Percentiles rank a stretch among this genome's conserved stretches.
phyloP scores from a whole-genome alignment of 1,139 yeast species.

The Wickerhamiella pararugosa region DNA sequence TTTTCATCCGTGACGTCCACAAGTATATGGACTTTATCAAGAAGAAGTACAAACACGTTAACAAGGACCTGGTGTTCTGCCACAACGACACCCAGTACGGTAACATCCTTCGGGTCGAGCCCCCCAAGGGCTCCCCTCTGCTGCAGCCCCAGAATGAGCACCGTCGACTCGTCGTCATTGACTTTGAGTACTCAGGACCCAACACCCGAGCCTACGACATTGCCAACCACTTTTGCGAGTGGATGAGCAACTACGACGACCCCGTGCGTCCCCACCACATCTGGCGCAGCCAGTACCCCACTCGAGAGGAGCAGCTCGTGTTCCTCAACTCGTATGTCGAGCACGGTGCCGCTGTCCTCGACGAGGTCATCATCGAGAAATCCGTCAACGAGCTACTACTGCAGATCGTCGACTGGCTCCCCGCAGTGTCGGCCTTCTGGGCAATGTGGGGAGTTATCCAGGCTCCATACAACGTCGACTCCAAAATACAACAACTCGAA shows the following conservation, averaged over 20 bases:
- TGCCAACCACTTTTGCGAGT: slow-evolving; percentile 79
- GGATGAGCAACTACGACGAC: slow-evolving; percentile 91
- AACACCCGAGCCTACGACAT: slow-evolving; percentile 82
- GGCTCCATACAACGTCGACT: slow-evolving; percentile 23
- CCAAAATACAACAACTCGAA: background rate
- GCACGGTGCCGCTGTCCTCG: slow-evolving; percentile 25
- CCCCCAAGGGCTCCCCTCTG: slow-evolving; percentile 30
- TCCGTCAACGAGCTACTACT: slow-evolving; percentile 47
- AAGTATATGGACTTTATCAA: slow-evolving; percentile 51
- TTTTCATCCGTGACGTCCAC: slow-evolving; percentile 34
- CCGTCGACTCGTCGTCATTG: slow-evolving; percentile 75
- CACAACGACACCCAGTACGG: slow-evolving; percentile 97
- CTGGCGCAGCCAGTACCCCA: slow-evolving; percentile 47
- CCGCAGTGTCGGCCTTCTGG: slow-evolving; percentile 72
- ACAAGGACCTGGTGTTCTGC: slow-evolving; percentile 53
- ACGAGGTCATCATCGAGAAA: slow-evolving; percentile 29
- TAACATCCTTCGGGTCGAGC: slow-evolving; percentile 39
- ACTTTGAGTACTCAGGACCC: slow-evolving; percentile 93
- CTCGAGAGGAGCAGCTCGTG: slow-evolving; percentile 48
- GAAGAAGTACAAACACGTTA: slow-evolving; percentile 34
- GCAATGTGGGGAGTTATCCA: slow-evolving; percentile 84
- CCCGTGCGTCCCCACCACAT: slow-evolving; percentile 45
- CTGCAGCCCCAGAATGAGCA: slow-evolving; percentile 37
- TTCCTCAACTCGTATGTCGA: slow-evolving; percentile 58
- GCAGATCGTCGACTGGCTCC: slow-evolving; percentile 65